These are phyloP conservation scores for Gnomoniopsis sp. DNA, from an alignment of 2,329 filamentous ascomycete genomes.

Conservation along the genomic window DNA sequence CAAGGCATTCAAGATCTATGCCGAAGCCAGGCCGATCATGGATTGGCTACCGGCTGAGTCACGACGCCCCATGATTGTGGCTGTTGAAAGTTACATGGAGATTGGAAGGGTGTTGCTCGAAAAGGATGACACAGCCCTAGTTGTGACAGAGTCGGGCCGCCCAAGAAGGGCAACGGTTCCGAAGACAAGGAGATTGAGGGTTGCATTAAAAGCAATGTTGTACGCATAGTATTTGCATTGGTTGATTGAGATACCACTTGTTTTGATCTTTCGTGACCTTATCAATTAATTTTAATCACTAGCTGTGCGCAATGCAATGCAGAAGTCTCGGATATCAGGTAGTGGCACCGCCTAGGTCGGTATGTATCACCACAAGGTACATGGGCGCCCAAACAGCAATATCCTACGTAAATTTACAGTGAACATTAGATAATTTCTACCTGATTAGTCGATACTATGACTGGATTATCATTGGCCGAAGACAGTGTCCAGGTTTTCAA, in stretches of 20 bases:
- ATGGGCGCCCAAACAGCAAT: too few relatives aligned
- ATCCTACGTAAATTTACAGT: too few relatives aligned
- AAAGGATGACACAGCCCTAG: not conserved
- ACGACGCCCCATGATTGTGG: conserved; percentile 37
- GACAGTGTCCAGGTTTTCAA: conserved; percentile 17
- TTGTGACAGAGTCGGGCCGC: not conserved
- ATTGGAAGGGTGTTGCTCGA: conserved; percentile 21
- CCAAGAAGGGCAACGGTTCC: conserved; percentile 21
- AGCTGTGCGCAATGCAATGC: not conserved
- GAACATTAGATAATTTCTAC: too few relatives aligned
- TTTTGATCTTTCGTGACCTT: not conserved
- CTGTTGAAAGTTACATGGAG: conserved; percentile 24
- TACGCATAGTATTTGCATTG: not conserved
- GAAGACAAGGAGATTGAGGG: conserved; percentile 16
- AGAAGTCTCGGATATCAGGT: too few relatives aligned
- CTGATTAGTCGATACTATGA: not conserved
- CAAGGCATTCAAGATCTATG: conserved; percentile 59
- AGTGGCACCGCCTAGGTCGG: too few relatives aligned
- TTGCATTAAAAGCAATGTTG: conserved; percentile 19
- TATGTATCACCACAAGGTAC: too few relatives aligned
- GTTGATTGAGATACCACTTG: not conserved
- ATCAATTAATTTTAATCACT: not conserved
- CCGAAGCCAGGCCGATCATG: conserved; percentile 52
- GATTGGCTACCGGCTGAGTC: conserved; percentile 58
- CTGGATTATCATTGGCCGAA: conserved; percentile 17